phyloP scores from a whole-genome alignment of 306 rosid genomes.

The Prunus armeniaca region DNA sequence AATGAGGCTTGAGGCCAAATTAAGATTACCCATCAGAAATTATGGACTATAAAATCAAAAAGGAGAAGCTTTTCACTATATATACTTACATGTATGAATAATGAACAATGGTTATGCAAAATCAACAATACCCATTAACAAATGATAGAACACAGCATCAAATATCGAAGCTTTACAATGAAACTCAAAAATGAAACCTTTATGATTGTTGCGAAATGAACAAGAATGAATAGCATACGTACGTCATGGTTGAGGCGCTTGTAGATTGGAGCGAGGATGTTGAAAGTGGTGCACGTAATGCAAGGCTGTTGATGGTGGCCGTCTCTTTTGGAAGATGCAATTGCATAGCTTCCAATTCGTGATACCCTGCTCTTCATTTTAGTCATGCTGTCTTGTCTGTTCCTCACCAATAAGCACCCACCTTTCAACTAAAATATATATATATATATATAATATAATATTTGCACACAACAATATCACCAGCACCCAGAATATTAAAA shows the following conservation, averaged over 20 bases:
- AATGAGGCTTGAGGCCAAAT: background rate
- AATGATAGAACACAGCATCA: background rate
- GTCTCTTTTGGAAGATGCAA: constrained; percentile 69
- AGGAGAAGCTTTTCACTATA: background rate
- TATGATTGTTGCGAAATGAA: too few species aligned
- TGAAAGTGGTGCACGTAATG: constrained; percentile 91
- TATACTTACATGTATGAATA: too few species aligned
- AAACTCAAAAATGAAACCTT: background rate
- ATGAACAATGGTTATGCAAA: background rate
- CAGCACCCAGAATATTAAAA: constrained; percentile 10
- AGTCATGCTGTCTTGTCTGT: constrained; percentile 44
- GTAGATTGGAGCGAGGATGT: constrained; percentile 97
- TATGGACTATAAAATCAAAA: background rate
- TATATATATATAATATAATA: background rate
- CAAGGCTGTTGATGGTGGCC: constrained; percentile 62
- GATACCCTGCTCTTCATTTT: constrained; percentile 72
- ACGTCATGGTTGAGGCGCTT: constrained; percentile 80
- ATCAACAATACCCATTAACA: constrained; percentile 1
- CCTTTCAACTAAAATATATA: background rate
- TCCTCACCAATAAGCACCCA: constrained; percentile 23
- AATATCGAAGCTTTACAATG: background rate
- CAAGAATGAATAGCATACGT: background rate
- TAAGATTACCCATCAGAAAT: background rate
- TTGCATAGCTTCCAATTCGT: constrained; percentile 74
- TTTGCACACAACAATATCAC: background rate